Evolutionary conservation across 352 stramenopile species (phyloP).

Genomic region (Pelagophyceae sp.): DNA sequence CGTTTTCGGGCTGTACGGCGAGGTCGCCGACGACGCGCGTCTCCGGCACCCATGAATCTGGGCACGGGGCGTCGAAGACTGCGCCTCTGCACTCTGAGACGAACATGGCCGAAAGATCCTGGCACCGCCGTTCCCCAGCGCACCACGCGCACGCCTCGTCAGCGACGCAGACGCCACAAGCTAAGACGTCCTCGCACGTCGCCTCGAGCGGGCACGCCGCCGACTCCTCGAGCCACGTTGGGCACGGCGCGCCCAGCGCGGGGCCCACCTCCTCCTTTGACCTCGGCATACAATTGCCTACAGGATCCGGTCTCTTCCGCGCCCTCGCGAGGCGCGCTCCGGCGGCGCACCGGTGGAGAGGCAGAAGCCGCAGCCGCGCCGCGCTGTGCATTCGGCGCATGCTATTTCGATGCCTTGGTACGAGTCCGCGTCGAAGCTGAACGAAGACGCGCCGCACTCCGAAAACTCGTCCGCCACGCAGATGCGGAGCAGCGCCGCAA

Average conservation of each 20-base stretch:
- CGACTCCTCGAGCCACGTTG: slow-evolving; percentile 31
- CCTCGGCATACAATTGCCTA: not conserved
- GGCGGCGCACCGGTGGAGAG: slow-evolving; percentile 61
- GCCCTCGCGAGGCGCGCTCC: slow-evolving; percentile 37
- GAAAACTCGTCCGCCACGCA: not conserved
- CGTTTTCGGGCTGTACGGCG: slow-evolving; percentile 27
- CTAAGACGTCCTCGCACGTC: slow-evolving; percentile 30
- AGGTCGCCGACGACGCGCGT: slow-evolving; percentile 35
- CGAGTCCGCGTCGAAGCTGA: not conserved
- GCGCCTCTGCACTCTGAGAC: slow-evolving; percentile 53
- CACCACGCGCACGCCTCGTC: slow-evolving; percentile 62
- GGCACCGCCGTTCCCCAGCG: slow-evolving; percentile 55
- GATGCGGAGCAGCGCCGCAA: not conserved
- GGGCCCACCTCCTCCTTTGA: slow-evolving; percentile 24
- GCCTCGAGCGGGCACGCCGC: slow-evolving; percentile 26
- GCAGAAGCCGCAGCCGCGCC: slow-evolving; percentile 61
- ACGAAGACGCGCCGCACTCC: not conserved
- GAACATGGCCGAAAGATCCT: slow-evolving; percentile 57
- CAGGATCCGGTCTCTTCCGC: not conserved
- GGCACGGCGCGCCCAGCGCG: slow-evolving; percentile 43
- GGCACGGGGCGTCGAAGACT: slow-evolving; percentile 59
- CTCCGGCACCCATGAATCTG: slow-evolving; percentile 47
- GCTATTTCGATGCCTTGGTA: not conserved
- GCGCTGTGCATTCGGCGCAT: slow-evolving; percentile 51
- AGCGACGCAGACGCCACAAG: slow-evolving; percentile 48